phyloP scores from a whole-genome alignment of 2,329 filamentous ascomycete species.

The Hypomyces rosellus region DNA sequence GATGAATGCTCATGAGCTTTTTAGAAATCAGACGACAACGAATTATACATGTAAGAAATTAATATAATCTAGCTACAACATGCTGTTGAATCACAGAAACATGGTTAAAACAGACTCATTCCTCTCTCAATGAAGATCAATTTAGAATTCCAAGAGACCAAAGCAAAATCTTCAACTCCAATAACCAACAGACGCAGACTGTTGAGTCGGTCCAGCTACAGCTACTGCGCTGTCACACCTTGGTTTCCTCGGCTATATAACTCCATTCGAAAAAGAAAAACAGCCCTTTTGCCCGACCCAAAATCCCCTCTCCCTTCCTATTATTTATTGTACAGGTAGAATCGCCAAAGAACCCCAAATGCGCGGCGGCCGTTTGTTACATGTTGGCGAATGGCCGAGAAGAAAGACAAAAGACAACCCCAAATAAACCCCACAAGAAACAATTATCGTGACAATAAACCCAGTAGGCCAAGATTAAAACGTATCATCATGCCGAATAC shows the following conservation, averaged over 20 bases:
- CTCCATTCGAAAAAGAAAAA: constrained; percentile 1
- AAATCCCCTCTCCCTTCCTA: constrained; percentile 4
- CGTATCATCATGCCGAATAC: not conserved
- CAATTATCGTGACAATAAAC: constrained; percentile 9
- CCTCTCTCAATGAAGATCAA: constrained; percentile 14
- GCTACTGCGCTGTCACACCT: constrained; percentile 6
- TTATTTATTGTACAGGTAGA: constrained; percentile 10
- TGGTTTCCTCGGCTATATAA: constrained; percentile 3
- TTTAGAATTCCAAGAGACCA: constrained; percentile 17
- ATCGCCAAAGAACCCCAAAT: constrained; percentile 6
- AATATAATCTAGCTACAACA: too few relatives aligned
- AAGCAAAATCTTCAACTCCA: constrained; percentile 14
- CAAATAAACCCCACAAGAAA: not conserved
- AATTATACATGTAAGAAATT: too few relatives aligned
- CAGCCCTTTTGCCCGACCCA: constrained; percentile 7
- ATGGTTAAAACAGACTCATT: too few relatives aligned
- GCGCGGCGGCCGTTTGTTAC: constrained; percentile 2
- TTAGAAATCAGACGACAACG: too few relatives aligned
- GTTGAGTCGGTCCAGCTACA: not conserved
- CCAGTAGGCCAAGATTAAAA: constrained; percentile 8
- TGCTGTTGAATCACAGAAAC: not conserved
- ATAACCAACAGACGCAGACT: constrained; percentile 2
- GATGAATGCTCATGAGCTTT: too few relatives aligned
- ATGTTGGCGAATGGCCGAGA: constrained; percentile 1
- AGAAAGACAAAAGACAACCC: constrained; percentile 2